phyloP scores from a whole-genome alignment of 345 rosid species.

The Abelmoschus esculentus region DNA sequence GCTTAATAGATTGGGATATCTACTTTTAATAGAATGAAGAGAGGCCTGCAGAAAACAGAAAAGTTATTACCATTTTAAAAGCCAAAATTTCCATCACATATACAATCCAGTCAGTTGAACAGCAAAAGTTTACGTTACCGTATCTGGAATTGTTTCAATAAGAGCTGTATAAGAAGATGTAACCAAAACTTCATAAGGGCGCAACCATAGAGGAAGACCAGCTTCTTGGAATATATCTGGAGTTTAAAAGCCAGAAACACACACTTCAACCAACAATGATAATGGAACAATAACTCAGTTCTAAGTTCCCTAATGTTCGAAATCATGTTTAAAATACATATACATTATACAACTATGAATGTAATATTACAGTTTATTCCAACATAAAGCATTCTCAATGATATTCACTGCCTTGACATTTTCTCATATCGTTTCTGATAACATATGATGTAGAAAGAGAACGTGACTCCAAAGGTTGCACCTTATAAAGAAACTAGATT shows the following conservation, averaged over 20 bases:
- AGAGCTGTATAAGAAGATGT: conserved; percentile 99
- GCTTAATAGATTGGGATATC: conserved; percentile 77
- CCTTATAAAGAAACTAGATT: background rate
- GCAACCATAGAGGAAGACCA: conserved; percentile 98
- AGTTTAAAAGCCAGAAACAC: conserved; percentile 14
- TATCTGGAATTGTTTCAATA: conserved; percentile 96
- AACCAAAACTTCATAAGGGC: conserved; percentile 90
- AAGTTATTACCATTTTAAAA: conserved; percentile 10
- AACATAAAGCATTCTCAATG: background rate
- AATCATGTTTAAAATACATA: background rate
- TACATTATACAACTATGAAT: background rate
- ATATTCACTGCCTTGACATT: background rate
- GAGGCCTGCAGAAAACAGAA: conserved; percentile 62
- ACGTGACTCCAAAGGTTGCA: background rate
- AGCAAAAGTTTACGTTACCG: conserved; percentile 40
- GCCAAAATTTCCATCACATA: background rate
- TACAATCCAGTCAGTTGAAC: background rate
- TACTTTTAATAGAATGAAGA: conserved; percentile 91
- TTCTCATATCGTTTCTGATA: background rate
- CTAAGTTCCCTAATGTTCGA: background rate
- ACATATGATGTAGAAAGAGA: background rate
- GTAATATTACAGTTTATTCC: background rate
- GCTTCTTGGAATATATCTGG: conserved; percentile 99
- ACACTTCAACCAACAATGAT: conserved; percentile 2
- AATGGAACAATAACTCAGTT: conserved; percentile 1